These are phyloP conservation scores for Capronia americana DNA, from an alignment of 2,329 filamentous ascomycete species.

Conservation along the genomic window DNA sequence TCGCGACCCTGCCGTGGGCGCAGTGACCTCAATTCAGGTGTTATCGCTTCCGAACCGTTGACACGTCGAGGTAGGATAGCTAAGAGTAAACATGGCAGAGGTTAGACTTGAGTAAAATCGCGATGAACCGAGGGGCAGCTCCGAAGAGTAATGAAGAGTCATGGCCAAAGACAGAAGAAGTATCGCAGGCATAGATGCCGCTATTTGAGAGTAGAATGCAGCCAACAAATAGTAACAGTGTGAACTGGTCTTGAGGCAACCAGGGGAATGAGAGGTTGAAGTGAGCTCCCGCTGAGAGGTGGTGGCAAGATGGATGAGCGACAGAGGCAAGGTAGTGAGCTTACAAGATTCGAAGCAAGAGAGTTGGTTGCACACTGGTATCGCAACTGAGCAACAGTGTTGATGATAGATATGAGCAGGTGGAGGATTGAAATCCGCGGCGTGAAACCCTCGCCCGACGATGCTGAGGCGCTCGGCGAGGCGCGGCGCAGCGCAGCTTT, in stretches of 20 bases:
- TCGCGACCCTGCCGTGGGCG: background rate
- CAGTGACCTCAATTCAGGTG: conserved; percentile 18
- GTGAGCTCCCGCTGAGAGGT: conserved; percentile 19
- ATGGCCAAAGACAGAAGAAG: conserved; percentile 32
- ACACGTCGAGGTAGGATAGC: conserved; percentile 25
- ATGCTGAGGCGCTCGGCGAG: conserved; percentile 5
- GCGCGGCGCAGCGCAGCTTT: background rate
- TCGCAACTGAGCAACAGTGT: conserved; percentile 28
- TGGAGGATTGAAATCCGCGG: conserved; percentile 21
- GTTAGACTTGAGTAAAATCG: conserved; percentile 37
- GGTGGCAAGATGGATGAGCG: conserved; percentile 17
- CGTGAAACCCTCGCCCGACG: conserved; percentile 18
- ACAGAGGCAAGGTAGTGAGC: conserved; percentile 29
- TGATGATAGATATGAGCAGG: conserved; percentile 28
- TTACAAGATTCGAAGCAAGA: conserved; percentile 34
- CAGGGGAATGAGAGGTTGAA: conserved; percentile 21
- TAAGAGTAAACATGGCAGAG: conserved; percentile 34
- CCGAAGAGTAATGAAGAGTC: conserved; percentile 19
- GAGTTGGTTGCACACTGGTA: conserved; percentile 22
- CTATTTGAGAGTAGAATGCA: conserved; percentile 20
- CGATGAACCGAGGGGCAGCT: conserved; percentile 25
- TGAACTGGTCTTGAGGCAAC: conserved; percentile 16
- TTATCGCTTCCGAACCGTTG: conserved; percentile 22
- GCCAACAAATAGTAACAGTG: conserved; percentile 28
- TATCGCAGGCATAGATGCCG: conserved; percentile 31